A percentile compares a stretch with the other conserved stretches of the same genome.
phyloP scores from a whole-genome alignment of 2,329 filamentous ascomycete species.

The Cladobotryum protrusum region DNA sequence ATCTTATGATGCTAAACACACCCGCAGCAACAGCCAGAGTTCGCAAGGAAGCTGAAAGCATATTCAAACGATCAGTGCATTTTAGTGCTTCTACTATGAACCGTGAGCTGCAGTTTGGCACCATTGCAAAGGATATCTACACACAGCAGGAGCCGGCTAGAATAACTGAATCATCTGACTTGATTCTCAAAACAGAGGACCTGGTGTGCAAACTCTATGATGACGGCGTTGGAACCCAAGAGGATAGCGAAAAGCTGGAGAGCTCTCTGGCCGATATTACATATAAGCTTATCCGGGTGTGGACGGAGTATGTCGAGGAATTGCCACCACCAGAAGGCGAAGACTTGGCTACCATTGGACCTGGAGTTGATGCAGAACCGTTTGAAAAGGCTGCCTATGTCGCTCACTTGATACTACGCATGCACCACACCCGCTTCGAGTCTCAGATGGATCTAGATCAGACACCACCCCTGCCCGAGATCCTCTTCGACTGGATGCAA shows the following conservation, averaged over 20 bases:
- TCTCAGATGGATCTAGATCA: conserved; percentile 32
- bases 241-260: conserved; percentile 51
- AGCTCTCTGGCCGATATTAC: conserved; percentile 50
- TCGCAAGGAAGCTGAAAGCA: conserved; percentile 48
- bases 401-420: conserved; percentile 68
- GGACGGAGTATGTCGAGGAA: conserved; percentile 48
- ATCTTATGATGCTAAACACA: conserved; percentile 50
- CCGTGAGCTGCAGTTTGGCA: conserved; percentile 58
- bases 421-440: conserved; percentile 61
- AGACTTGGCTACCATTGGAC: conserved; percentile 58
- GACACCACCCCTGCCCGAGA: conserved; percentile 59
- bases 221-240: conserved; percentile 50
- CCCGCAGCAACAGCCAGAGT: conserved; percentile 49
- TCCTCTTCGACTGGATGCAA: conserved; percentile 79
- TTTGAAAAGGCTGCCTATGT: conserved; percentile 74
- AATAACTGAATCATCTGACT: conserved; percentile 61
- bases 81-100: conserved; percentile 37
- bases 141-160: conserved; percentile 46
- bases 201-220: conserved; percentile 60
- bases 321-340: conserved; percentile 45
- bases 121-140: conserved; percentile 67
- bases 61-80: conserved; percentile 48
- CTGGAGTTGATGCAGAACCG: conserved; percentile 52
- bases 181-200: conserved; percentile 72
- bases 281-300: conserved; percentile 46